Percentiles rank a stretch among this genome's conserved stretches.
Evolutionary conservation across 2,329 filamentous ascomycete species (phyloP).

Genomic region (Cladophialophora yegresii): DNA sequence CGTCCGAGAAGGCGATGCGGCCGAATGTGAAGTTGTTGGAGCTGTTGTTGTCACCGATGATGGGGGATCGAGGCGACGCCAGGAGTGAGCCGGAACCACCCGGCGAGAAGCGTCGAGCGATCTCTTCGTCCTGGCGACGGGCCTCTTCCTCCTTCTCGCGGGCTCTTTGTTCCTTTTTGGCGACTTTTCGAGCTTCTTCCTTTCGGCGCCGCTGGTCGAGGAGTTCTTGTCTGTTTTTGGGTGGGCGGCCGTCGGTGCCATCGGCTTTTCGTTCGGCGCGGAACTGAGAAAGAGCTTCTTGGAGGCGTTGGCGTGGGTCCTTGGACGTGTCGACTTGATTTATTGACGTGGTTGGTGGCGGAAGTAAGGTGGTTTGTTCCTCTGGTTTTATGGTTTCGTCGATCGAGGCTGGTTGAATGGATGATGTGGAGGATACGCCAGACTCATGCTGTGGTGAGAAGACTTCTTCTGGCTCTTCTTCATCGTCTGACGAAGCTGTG

Average conservation of each 20-base stretch:
- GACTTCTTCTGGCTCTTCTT: constrained; percentile 42
- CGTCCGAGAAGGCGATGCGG: constrained; percentile 86
- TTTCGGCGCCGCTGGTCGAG: constrained; percentile 87
- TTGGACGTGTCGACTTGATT: constrained; percentile 19
- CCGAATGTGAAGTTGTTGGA: constrained; percentile 81
- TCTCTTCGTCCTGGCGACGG: constrained; percentile 58
- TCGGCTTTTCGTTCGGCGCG: constrained; percentile 86
- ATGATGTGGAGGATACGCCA: constrained; percentile 68
- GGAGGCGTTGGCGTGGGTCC: constrained; percentile 62
- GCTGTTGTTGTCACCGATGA: constrained; percentile 39
- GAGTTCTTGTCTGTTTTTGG: constrained; percentile 84
- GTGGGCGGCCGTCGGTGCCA: constrained; percentile 75
- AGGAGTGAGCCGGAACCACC: constrained; percentile 62
- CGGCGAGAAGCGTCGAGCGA: constrained; percentile 57
- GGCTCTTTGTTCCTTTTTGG: constrained; percentile 81
- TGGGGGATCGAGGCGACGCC: constrained; percentile 56
- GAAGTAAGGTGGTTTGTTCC: constrained; percentile 7
- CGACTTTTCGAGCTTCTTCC: constrained; percentile 79
- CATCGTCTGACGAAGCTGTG: constrained; percentile 45
- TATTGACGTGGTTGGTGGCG: constrained; percentile 33
- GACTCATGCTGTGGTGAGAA: constrained; percentile 44
- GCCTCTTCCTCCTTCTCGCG: constrained; percentile 81
- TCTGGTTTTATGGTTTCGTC: constrained; percentile 19
- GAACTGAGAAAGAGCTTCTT: constrained; percentile 79
- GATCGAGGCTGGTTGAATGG: constrained; percentile 53